Conservation (phyloP, 2,329 filamentous ascomycete genomes). For the Trichoderma atrobrunneum region DNA sequence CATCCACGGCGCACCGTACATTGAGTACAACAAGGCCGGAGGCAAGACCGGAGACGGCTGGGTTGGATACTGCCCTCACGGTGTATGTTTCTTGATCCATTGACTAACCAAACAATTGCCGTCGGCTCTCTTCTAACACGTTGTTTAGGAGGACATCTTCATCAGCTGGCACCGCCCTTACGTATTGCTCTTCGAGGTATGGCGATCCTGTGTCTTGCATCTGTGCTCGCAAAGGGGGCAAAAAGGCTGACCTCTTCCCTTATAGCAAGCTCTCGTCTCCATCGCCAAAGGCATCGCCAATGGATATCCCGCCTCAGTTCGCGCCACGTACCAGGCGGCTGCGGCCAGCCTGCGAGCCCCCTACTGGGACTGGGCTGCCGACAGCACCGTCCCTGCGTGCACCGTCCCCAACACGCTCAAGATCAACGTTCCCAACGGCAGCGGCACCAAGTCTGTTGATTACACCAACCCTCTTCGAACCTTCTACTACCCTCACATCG, state of each 20-base stretch:
- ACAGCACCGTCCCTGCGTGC: slow-evolving; percentile 43
- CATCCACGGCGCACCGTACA: slow-evolving; percentile 43
- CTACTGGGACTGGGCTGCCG: slow-evolving; percentile 54
- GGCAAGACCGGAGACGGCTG: slow-evolving; percentile 29
- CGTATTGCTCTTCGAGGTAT: slow-evolving; percentile 52
- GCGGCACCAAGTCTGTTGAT: slow-evolving; percentile 28
- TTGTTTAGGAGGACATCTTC: slow-evolving; percentile 46
- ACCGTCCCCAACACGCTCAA: slow-evolving; percentile 35
- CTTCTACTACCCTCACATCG: slow-evolving; percentile 47
- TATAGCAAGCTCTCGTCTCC: slow-evolving; percentile 50
- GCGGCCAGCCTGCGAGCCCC: slow-evolving; percentile 48
- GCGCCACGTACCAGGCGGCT: slow-evolving; percentile 40
- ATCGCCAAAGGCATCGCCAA: slow-evolving; percentile 46
- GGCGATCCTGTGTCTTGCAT: neutral
- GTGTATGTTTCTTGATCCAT: slow-evolving; percentile 32
- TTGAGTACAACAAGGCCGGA: slow-evolving; percentile 44
- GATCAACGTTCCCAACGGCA: slow-evolving; percentile 42
- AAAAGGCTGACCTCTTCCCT: slow-evolving; percentile 10
- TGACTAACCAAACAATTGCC: neutral
- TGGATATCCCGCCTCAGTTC: slow-evolving; percentile 39
- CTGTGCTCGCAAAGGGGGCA: neutral
- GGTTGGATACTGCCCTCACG: slow-evolving; percentile 47
- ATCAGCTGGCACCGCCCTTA: slow-evolving; percentile 57
- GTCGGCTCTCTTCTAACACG: neutral
- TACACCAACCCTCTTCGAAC: slow-evolving; percentile 53